phyloP scores from a whole-genome alignment of 257 asterid genomes.

The Thymus mandschuricus region DNA sequence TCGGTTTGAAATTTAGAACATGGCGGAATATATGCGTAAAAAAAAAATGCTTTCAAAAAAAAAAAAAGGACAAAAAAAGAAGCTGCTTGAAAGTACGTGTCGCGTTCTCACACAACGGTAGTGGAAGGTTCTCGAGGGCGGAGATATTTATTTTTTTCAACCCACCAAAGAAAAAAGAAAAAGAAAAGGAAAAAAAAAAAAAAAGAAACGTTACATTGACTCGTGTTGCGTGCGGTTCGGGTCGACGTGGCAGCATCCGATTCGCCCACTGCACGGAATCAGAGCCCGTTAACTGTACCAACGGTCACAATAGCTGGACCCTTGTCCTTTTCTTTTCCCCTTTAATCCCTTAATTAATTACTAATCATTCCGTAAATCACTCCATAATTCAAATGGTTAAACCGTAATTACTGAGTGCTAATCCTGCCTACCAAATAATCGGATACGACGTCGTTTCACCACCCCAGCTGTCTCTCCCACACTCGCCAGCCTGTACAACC shows the following conservation, averaged over 20 bases:
- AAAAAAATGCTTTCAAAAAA: not conserved
- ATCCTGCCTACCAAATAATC: not conserved
- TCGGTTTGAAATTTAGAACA: not conserved
- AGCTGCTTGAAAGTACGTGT: conserved; percentile 8
- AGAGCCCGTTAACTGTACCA: conserved; percentile 24
- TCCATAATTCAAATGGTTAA: conserved; percentile 7
- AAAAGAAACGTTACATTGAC: conserved; percentile 22
- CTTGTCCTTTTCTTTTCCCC: not conserved
- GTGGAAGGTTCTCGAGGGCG: conserved; percentile 22
- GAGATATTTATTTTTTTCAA: not conserved
- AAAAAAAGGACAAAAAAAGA: not conserved
- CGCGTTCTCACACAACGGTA: not conserved
- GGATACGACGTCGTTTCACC: conserved; percentile 30
- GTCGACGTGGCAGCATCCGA: conserved; percentile 20
- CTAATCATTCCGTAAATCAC: conserved; percentile 27
- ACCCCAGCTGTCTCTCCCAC: conserved; percentile 37
- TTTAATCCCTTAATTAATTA: too few relatives aligned
- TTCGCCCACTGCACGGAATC: conserved; percentile 35
- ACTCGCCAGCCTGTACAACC: conserved; percentile 39
- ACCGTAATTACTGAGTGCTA: conserved; percentile 1
- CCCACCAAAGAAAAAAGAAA: not conserved
- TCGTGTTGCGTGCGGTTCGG: conserved; percentile 16
- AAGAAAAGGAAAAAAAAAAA: not conserved
- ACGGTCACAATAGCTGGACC: conserved; percentile 33
- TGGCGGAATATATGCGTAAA: too few relatives aligned